Base-by-base conservation (phyloP, 441 rosid species). In the Corymbia citriodora region DNA sequence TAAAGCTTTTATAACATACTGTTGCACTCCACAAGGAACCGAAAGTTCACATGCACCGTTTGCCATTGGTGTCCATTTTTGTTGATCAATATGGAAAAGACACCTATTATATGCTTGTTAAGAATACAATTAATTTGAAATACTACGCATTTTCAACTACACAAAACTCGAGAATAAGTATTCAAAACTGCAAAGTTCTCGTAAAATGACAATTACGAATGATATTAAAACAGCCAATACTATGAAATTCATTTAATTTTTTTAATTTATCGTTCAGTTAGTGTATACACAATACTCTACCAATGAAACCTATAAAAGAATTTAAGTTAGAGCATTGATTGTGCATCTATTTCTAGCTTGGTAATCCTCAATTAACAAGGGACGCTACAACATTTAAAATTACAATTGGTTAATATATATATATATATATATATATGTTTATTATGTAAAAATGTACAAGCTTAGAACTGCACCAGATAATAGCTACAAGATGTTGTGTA, bases 371-470 rank as follows among this genome's bases (percentile, higher is more conserved):
- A 31, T 8, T 33, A 31, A 68, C 40, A 68, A 31, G 48, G 81
- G 81, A 33, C 1, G 13, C 8, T 13, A 5, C 45, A 70, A 68
- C 36, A n/a, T 65, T 65, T n/a, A n/a, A 65, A 65, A 17, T 70
- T 18, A 10, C 48, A 33, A 70, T 70, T 33, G 81, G 25, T 70
- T 21, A 59, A 59, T 25, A 23, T 1, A 25, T 23, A 21, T 18
- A 1, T 53, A 53, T 18, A 4, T 57, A 1, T 57, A 25, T 61
- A 0, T 27, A 6, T 63, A 4, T 63, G 1, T 61, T 3, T 65
- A 1, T 16, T 68, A 2, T 9, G 3, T 2, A 2, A 10, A 0
- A 36, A 3, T 19, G 29, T 19, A 5, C 40, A 19, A 10, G 82
- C 16, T 72, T 36, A 74, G 29, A 40, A 74, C 50, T 11, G 50